Evolutionary conservation across 2,329 filamentous ascomycete species (phyloP), one percentile per base, ranked within the genome.

Genomic region (Pseudophaeomoniella oleicola): DNA sequence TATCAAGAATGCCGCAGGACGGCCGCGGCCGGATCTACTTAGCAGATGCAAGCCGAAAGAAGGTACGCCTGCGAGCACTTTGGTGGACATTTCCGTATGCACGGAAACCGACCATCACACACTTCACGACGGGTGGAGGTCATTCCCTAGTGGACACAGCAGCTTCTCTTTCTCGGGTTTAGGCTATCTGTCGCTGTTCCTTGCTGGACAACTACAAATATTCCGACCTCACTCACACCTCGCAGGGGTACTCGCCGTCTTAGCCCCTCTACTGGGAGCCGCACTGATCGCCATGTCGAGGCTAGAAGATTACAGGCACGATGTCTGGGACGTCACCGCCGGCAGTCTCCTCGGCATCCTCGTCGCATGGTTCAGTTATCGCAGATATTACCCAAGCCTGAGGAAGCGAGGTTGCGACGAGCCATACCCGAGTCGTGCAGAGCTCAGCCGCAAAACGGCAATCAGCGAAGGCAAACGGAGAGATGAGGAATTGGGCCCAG

Each of bases 1-100:
- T 17, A 69, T 96, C 52, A 98, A 98, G 60, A 94, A 93, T 53
- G 72, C 81, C 6, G 81, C 88, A 16, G 84, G 84, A 5, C 65
- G 84, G 9, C 84, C 86, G 18, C 74, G 88, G 4, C 88, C 88
- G 3, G 88, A 96, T 57, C 63, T 94, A 22, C 73, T 96, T 30
- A 76, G 80, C n/a, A 77, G 90, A 27, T 98, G 90, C 60, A 78
- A 81, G 44, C 87, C 90, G 1, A 60, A 56, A 38, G 55, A 64
- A 11, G 71, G 67, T 5, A 75, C 74, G 0, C 66, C 74, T 0
- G 58, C 58, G 35, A 62, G 75, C 44, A 49, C 58, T 19, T 57
- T 78, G 34, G 67, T 78, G 17, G 51, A 55, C 10, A 60, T 59
- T 45, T 56, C 52, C 2, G 58, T 65, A 9, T 67, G 64, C 42